Base-by-base conservation (phyloP, 2,329 filamentous ascomycete genomes). In the Paecilomyces variotii region DNA sequence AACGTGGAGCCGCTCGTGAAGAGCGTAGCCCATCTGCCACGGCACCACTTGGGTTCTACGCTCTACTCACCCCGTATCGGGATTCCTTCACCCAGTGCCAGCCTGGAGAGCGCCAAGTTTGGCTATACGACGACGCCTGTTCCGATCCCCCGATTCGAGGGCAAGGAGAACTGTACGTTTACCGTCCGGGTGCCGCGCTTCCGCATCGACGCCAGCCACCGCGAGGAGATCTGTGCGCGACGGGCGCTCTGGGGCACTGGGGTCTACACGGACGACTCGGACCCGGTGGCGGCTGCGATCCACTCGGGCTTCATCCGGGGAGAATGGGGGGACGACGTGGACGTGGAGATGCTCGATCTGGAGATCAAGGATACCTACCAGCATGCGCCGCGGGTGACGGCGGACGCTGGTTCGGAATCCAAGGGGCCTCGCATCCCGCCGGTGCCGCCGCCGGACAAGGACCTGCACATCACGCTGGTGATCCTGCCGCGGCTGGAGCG, bases 221-320 rank as follows among this genome's bases (percentile, higher is more conserved):
- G 93, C 30, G 89, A 94, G 70, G 90, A 95, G 64, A 92, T 97
- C 56, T 95, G 91, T 10, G 78, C 85, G 6, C 84, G 90, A 34
- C 84, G 88, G 24, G 89, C 90, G 6, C 73, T 99, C 0, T 99
- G 93, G 92, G 94, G 94, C 0, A 94, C 91, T 0, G 92, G 95
- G 39, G 83, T 99, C 5, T 97, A 97, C 70, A 96, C 91, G 0
- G 94, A 99, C 66, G 94, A 99, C 73, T 96, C 91, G 0, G 94
- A 99, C 69, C 86, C 94, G 0, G 83, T 99, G 26, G 93, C 91
- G 0, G 92, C 93, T 1, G 93, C 92, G 60, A 93, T 99, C 53
- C 94, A 99, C 72, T 87, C 87, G 1, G 94, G 94, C 2, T 97
- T 91, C 86, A 88, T 99, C 64, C 86, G 87, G 50, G 93, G 93